Conservation (phyloP, 345 rosid genomes). For the Microcos paniculata region DNA sequence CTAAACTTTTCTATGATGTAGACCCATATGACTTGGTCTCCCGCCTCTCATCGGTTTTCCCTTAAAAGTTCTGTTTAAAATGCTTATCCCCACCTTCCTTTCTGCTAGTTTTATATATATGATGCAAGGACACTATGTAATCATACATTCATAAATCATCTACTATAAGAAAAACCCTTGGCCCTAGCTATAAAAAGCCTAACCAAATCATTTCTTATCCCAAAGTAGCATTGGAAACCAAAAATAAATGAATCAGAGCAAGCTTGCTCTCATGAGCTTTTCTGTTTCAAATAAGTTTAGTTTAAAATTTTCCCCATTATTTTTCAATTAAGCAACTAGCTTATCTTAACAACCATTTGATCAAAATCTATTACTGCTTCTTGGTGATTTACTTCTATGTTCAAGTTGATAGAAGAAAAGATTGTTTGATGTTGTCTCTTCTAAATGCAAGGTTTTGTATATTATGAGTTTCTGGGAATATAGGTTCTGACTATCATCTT, state of each 20-base stretch:
- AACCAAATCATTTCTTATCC: neutral
- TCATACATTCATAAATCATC: neutral
- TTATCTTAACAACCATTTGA: neutral
- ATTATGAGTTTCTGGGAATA: neutral
- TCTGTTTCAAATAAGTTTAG: neutral
- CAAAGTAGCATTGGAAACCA: neutral
- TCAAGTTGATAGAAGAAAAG: neutral
- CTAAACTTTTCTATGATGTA: neutral
- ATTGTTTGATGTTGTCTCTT: neutral
- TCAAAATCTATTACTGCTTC: neutral
- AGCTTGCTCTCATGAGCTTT: neutral
- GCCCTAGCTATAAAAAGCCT: conserved; percentile 7
- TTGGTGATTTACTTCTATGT: neutral
- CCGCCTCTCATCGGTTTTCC: neutral
- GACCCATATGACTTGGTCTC: conserved; percentile 12
- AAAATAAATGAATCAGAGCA: conserved; percentile 17
- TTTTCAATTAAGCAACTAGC: neutral
- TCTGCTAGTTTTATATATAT: conserved; percentile 6
- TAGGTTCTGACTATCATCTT: neutral
- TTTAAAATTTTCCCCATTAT: neutral
- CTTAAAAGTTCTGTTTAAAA: conserved; percentile 4
- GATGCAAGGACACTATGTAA: neutral
- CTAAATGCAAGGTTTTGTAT: neutral
- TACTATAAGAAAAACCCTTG: neutral
- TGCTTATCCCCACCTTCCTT: neutral